Evolutionary conservation across 2,329 filamentous ascomycete genomes (phyloP), one percentile per base, ranked within the genome.

Genomic region (Aspergillus persii): DNA sequence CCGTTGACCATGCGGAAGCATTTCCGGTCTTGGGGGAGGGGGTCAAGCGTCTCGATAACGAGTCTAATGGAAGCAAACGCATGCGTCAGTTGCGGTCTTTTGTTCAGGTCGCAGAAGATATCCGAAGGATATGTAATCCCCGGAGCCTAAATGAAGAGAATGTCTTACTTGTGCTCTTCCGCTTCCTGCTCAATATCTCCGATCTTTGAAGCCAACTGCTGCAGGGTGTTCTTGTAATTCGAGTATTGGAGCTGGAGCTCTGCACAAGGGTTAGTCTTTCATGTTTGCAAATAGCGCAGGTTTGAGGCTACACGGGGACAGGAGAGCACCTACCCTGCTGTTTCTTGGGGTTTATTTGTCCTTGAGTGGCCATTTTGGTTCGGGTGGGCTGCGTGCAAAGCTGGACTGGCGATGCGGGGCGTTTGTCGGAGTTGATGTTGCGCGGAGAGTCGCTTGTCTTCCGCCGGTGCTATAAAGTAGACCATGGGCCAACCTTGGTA

Each of bases 1-100:
- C 95, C 95, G 76, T 99, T 98, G 76, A 99, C 96, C 86, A 99
- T 92, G 68, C 95, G 93, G 80, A 98, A 99, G 79, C 94, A 98
- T 81, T 97, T 99, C 70, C 95, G 90, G 66, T 96, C 90, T 64
- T 83, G 84, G 1, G 91, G 83, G 27, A 98, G 84, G 50, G 93
- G 93, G 60, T 89, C 85, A 63, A 99, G 80, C 3, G 94, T 98
- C 73, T 98, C 94, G 54, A 98, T 85, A 36, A 99, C 95, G 66
- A 98, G 90, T 77, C 95, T 98, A 63, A 26, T 8, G 30, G 33
- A 3, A 36, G 11, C 33, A 12, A 36, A 53, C 7, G 39, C 8
- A 44, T 7, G 23, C 49, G 33, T 64, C 39, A 68, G 64, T 58
- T 67, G 63, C 63, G 61, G 58, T 31, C 58, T 46, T 23, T 30